phyloP scores from a whole-genome alignment of 768 basidiomycete genomes.

The Ephemerocybe angulata region DNA sequence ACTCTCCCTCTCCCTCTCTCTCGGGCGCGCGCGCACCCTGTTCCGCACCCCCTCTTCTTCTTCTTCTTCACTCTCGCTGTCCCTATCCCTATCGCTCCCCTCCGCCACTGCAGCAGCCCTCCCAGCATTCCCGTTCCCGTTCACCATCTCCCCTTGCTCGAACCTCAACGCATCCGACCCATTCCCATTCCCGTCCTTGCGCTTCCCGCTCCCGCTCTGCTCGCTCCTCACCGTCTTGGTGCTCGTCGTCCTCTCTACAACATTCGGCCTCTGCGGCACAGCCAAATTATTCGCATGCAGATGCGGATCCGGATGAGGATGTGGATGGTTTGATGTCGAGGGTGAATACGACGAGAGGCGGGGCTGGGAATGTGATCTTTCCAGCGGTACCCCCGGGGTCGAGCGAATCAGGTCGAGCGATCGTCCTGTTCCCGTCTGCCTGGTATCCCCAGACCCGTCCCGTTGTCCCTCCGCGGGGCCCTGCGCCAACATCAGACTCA shows the following conservation, averaged over 20 bases:
- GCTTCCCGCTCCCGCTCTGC: background rate
- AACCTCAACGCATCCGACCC: background rate
- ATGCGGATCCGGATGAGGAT: too few relatives aligned
- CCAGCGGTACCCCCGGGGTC: too few relatives aligned
- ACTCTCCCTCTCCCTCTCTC: background rate
- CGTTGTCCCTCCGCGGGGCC: background rate
- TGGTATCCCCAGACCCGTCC: background rate
- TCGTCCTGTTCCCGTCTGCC: too few relatives aligned
- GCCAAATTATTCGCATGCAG: background rate
- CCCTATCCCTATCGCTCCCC: too few relatives aligned
- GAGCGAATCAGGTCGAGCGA: too few relatives aligned
- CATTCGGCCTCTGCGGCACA: background rate
- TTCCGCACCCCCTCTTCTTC: background rate
- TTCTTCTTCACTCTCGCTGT: too few relatives aligned
- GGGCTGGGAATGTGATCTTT: too few relatives aligned
- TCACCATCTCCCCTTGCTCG: conserved; percentile 8
- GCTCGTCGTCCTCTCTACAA: conserved; percentile 3
- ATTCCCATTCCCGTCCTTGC: background rate
- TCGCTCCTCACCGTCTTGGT: conserved; percentile 8
- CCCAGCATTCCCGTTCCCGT: background rate
- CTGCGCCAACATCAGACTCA: conserved; percentile 10
- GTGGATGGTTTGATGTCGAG: too few relatives aligned
- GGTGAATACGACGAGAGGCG: too few relatives aligned
- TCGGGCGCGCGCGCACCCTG: too few relatives aligned
- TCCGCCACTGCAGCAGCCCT: too few relatives aligned